phyloP scores from a whole-genome alignment of 768 basidiomycete species.

The Leccinum arenicola region DNA sequence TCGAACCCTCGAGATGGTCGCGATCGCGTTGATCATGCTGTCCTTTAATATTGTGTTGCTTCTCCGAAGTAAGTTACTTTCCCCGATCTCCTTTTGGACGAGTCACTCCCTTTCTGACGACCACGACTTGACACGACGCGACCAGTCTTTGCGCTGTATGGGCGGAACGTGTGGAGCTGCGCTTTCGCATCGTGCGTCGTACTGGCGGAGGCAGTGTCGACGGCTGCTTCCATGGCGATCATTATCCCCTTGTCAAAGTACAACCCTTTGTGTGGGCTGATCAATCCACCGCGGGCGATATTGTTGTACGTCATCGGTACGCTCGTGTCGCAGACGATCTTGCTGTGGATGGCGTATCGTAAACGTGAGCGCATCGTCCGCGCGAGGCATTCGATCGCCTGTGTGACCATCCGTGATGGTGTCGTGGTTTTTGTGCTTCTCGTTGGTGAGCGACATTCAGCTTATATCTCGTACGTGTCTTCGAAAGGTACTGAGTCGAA shows the following conservation, averaged over 20 bases:
- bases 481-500: not conserved
- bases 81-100: not conserved
- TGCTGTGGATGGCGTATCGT: slow-evolving; percentile 21
- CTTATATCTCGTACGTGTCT: not conserved
- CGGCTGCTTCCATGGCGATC: not conserved
- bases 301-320: slow-evolving; percentile 10
- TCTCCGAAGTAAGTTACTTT: slow-evolving; percentile 22
- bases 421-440: slow-evolving; percentile 12
- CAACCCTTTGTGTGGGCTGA: slow-evolving; percentile 14
- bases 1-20: slow-evolving; percentile 14
- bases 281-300: not conserved
- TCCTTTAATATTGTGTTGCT: slow-evolving; percentile 19
- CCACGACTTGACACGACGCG: not conserved
- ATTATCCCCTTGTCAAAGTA: slow-evolving; percentile 12
- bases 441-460: slow-evolving; percentile 10
- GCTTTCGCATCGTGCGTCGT: slow-evolving; percentile 5
- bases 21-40: slow-evolving; percentile 12
- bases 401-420: slow-evolving; percentile 26
- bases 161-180: not conserved
- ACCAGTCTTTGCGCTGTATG: slow-evolving; percentile 24
- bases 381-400: slow-evolving; percentile 6
- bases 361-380: slow-evolving; percentile 5
- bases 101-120: not conserved
- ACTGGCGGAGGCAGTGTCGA: slow-evolving; percentile 9
- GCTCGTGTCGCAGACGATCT: slow-evolving; percentile 11